These are phyloP conservation scores for Leucoagaricus sp. DNA, from an alignment of 1,284 basidiomycete species.

Conservation along the genomic window DNA sequence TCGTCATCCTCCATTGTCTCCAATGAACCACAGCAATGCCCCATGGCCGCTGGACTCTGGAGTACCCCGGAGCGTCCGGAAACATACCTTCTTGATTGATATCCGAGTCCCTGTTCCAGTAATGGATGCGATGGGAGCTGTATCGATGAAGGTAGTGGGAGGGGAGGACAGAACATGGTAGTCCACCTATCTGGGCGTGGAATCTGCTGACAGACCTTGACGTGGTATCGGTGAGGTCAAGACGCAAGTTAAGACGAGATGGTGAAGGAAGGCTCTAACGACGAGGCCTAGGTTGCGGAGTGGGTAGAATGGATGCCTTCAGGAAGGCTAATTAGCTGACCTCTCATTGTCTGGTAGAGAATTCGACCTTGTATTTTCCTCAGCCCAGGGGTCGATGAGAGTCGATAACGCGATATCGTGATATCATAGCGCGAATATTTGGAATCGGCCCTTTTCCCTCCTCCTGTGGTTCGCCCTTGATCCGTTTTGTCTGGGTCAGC, in stretches of 20 bases:
- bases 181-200: constrained; percentile 1
- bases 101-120: neutral
- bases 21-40: neutral
- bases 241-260: neutral
- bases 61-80: constrained; percentile 1
- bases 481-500: too few relatives aligned
- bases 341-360: too few relatives aligned
- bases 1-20: neutral
- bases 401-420: too few relatives aligned
- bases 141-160: neutral
- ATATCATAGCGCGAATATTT: too few relatives aligned
- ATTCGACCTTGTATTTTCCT: too few relatives aligned
- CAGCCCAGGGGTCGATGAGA: too few relatives aligned
- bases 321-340: neutral
- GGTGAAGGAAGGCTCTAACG: neutral
- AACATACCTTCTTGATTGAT: neutral
- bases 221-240: neutral
- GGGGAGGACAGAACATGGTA: neutral
- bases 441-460: too few relatives aligned
- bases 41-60: constrained; percentile 1
- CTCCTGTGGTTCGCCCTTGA: too few relatives aligned
- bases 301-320: too few relatives aligned
- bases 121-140: neutral
- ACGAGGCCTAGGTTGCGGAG: neutral
- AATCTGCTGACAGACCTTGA: neutral